Percentiles rank a stretch among this genome's conserved stretches.
phyloP scores from a whole-genome alignment of 768 basidiomycete genomes.

The Tulasnella sp. region DNA sequence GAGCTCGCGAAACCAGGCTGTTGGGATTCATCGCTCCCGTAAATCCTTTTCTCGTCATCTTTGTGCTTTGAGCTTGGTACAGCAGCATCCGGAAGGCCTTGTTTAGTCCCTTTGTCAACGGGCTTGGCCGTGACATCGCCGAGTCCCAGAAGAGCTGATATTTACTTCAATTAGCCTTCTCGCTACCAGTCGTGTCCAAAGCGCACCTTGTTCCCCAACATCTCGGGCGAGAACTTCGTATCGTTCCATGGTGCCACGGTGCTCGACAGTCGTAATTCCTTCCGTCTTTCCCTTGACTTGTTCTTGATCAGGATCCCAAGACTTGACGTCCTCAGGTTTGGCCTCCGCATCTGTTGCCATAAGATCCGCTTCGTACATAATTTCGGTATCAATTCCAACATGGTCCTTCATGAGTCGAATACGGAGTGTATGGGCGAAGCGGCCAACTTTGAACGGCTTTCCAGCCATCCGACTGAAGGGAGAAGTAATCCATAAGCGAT shows the following conservation, averaged over 20 bases:
- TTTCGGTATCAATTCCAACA: slow-evolving; percentile 89
- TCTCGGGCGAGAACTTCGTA: slow-evolving; percentile 25
- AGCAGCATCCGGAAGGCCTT: slow-evolving; percentile 40
- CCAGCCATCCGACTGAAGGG: slow-evolving; percentile 88
- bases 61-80: slow-evolving; percentile 36
- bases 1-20: slow-evolving; percentile 52
- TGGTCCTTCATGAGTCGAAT: slow-evolving; percentile 95
- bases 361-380: slow-evolving; percentile 66
- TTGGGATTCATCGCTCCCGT: slow-evolving; percentile 44
- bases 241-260: slow-evolving; percentile 5
- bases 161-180: not conserved
- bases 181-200: not conserved
- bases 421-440: slow-evolving; percentile 91
- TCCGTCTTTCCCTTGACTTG: slow-evolving; percentile 34
- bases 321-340: slow-evolving; percentile 44
- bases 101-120: slow-evolving; percentile 35
- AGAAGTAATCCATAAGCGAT: slow-evolving; percentile 4
- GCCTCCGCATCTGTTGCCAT: slow-evolving; percentile 47
- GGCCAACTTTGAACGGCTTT: slow-evolving; percentile 87
- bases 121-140: slow-evolving; percentile 35
- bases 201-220: slow-evolving; percentile 46
- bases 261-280: slow-evolving; percentile 25
- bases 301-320: slow-evolving; percentile 69
- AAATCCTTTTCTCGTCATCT: slow-evolving; percentile 47
- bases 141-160: slow-evolving; percentile 29